A percentile compares a stretch with the other conserved stretches of the same genome.
phyloP scores from a whole-genome alignment of 345 rosid species.

The Euphorbia peplus region DNA sequence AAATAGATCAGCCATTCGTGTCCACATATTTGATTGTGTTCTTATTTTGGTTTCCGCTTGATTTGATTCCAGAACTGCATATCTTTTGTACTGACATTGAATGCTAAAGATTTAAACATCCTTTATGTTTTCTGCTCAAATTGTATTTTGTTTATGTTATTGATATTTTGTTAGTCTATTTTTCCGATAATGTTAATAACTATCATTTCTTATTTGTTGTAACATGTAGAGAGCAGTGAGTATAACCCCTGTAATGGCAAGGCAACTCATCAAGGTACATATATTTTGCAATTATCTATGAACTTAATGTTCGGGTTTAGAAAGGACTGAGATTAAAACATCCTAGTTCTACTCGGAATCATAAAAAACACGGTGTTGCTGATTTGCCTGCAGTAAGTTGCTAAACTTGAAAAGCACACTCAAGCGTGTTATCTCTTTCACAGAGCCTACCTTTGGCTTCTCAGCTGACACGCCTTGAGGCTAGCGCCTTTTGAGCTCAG shows the following conservation, averaged over 20 bases:
- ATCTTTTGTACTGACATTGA: not conserved
- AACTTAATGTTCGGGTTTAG: too few species aligned
- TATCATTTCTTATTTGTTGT: not conserved
- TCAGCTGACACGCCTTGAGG: too few species aligned
- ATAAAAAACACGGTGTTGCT: too few species aligned
- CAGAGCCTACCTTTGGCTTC: too few species aligned
- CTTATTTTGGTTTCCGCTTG: not conserved
- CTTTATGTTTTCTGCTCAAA: not conserved
- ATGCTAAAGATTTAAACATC: not conserved
- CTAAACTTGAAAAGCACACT: too few species aligned
- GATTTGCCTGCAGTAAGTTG: too few species aligned
- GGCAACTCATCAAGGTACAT: conserved; percentile 67
- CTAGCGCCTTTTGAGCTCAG: too few species aligned
- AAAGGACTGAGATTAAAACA: too few species aligned
- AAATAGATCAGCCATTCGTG: not conserved
- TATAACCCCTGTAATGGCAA: conserved; percentile 80
- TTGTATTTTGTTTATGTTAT: not conserved
- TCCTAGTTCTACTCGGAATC: too few species aligned
- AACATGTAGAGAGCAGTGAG: conserved; percentile 65
- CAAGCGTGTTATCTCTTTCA: too few species aligned
- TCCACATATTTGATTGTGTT: not conserved
- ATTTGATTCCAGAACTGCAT: not conserved
- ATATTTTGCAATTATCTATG: not conserved
- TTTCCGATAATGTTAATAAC: not conserved
- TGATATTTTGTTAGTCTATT: not conserved